Percentiles rank a stretch among this genome's conserved stretches.
These are phyloP conservation scores for Colletotrichum aenigma DNA, from an alignment of 2,329 filamentous ascomycete genomes.

Conservation along the genomic window DNA sequence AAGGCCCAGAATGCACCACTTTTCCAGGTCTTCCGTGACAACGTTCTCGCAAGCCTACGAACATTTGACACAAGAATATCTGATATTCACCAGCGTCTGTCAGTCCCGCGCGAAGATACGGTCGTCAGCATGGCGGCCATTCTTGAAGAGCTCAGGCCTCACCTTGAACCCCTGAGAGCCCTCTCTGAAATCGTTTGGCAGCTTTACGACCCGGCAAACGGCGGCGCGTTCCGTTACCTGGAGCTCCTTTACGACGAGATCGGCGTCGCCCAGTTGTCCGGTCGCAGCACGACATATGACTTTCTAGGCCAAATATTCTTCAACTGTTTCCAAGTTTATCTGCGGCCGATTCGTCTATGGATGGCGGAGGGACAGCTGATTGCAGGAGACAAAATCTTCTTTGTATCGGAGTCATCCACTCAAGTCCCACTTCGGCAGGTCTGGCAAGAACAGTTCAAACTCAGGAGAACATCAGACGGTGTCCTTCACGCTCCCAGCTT, in stretches of 20 bases:
- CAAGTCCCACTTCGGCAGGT: slow-evolving; percentile 66
- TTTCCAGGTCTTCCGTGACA: slow-evolving; percentile 74
- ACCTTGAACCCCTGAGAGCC: slow-evolving; percentile 59
- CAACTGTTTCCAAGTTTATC: slow-evolving; percentile 80
- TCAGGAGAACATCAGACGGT: slow-evolving; percentile 66
- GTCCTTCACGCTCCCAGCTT: slow-evolving; percentile 75
- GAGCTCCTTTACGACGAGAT: slow-evolving; percentile 78
- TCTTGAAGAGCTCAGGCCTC: slow-evolving; percentile 58
- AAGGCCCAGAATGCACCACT: slow-evolving; percentile 57
- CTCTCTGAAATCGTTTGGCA: slow-evolving; percentile 67
- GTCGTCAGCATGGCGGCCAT: slow-evolving; percentile 72
- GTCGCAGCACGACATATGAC: slow-evolving; percentile 64
- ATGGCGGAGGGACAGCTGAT: slow-evolving; percentile 79
- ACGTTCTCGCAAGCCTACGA: slow-evolving; percentile 60
- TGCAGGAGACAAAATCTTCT: slow-evolving; percentile 72
- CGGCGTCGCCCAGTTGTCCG: slow-evolving; percentile 71
- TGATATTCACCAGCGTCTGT: slow-evolving; percentile 62
- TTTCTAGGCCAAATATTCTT: slow-evolving; percentile 76
- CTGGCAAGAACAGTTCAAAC: slow-evolving; percentile 77
- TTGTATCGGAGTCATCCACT: slow-evolving; percentile 61
- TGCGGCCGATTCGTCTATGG: slow-evolving; percentile 81
- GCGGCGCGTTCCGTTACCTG: slow-evolving; percentile 72
- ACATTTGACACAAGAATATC: slow-evolving; percentile 65
- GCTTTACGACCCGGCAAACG: slow-evolving; percentile 52
- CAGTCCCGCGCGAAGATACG: slow-evolving; percentile 55